A percentile compares a stretch with the other conserved stretches of the same genome.
These are phyloP conservation scores for Venturia carpophila DNA, from an alignment of 2,329 filamentous ascomycete genomes.

Conservation along the genomic window DNA sequence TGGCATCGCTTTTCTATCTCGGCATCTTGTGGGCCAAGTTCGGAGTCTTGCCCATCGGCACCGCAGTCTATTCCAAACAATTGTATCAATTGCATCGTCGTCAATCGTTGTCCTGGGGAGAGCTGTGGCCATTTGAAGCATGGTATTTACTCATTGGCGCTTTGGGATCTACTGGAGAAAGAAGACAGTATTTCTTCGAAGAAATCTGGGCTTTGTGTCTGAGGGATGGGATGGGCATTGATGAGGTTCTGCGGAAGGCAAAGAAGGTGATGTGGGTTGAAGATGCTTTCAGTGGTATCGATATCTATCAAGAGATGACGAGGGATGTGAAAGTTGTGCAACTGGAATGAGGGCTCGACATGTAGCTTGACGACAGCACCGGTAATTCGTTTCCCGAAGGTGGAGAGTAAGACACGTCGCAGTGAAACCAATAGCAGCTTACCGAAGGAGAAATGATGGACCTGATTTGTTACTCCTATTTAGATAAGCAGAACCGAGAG, in stretches of 20 bases:
- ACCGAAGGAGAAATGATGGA: no score
- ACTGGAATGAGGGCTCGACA: background rate
- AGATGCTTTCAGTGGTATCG: slow-evolving; percentile 19
- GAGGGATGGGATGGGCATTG: slow-evolving; percentile 24
- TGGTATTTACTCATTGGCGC: slow-evolving; percentile 4
- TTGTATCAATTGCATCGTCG: background rate
- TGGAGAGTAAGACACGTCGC: background rate
- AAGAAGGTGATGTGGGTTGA: slow-evolving; percentile 29
- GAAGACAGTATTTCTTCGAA: slow-evolving; percentile 26
- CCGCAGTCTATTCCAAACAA: background rate
- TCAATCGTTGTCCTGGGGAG: background rate
- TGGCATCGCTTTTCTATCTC: slow-evolving; percentile 5
- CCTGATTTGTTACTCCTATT: no score
- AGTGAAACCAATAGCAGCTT: background rate
- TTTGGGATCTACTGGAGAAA: slow-evolving; percentile 21
- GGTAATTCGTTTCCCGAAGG: background rate
- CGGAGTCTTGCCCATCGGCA: slow-evolving; percentile 3
- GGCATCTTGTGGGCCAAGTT: slow-evolving; percentile 7
- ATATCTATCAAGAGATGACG: slow-evolving; percentile 4
- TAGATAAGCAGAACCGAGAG: no score
- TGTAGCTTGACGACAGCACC: background rate
- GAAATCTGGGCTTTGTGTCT: slow-evolving; percentile 25
- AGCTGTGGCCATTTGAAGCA: slow-evolving; percentile 5
- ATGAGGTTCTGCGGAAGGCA: slow-evolving; percentile 24
- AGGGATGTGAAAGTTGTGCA: background rate